Evolutionary conservation across 2,329 filamentous ascomycete genomes (phyloP).

Genomic region (Calonectria montana): DNA sequence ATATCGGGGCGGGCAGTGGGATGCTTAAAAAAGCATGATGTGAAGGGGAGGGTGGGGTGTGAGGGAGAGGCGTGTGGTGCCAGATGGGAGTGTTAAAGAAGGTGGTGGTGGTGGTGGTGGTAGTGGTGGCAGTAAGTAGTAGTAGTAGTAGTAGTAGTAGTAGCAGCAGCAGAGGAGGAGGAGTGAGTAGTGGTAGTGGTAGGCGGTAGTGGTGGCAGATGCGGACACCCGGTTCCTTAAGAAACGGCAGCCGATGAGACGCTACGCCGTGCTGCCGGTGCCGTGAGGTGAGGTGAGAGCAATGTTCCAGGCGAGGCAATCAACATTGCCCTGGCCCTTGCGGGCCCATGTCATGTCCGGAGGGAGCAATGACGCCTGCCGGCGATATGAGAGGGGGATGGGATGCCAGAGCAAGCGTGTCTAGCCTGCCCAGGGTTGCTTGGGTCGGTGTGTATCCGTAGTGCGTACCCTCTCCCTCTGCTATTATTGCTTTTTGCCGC

Average conservation of each 20-base stretch:
- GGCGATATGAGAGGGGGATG: conserved; percentile 19
- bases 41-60: conserved; percentile 20
- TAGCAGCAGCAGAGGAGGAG: too few species aligned
- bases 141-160: neutral
- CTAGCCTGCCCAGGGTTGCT: conserved; percentile 12
- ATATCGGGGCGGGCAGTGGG: conserved; percentile 16
- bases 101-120: conserved; percentile 1
- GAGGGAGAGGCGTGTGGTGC: conserved; percentile 11
- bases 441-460: conserved; percentile 16
- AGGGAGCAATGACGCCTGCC: conserved; percentile 23
- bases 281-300: conserved; percentile 14
- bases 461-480: neutral
- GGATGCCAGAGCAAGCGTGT: conserved; percentile 15
- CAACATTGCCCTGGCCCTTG: conserved; percentile 25
- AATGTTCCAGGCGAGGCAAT: neutral
- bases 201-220: conserved; percentile 1
- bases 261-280: conserved; percentile 19
- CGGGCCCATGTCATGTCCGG: conserved; percentile 31
- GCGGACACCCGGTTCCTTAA: conserved; percentile 23
- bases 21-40: conserved; percentile 24
- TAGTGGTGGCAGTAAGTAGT: neutral
- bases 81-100: conserved; percentile 15
- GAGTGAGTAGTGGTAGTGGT: conserved; percentile 6
- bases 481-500: conserved; percentile 6
- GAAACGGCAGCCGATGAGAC: conserved; percentile 31